A percentile compares a stretch with the other conserved stretches of the same genome.
Evolutionary conservation across 1,284 basidiomycete species (phyloP).

Genomic region (Trichosporon ovoides): DNA sequence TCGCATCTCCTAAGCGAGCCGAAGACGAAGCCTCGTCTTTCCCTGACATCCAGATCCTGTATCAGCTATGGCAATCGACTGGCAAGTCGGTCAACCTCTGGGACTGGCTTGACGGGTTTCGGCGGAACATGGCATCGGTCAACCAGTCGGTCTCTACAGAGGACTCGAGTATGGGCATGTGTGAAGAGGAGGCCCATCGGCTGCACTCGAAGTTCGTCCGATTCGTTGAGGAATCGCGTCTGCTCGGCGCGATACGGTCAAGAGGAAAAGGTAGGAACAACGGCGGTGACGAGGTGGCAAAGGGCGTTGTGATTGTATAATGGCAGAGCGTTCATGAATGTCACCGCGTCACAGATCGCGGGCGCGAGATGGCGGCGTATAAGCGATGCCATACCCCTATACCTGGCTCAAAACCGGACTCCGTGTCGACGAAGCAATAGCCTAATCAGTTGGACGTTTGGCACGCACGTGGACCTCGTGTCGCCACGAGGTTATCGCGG

Average conservation of each 20-base stretch:
- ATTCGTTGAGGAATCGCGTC: conserved; percentile 41
- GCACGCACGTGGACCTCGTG: too few relatives aligned
- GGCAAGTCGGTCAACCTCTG: conserved; percentile 41
- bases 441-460: too few relatives aligned
- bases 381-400: too few relatives aligned
- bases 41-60: conserved; percentile 31
- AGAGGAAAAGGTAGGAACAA: conserved; percentile 26
- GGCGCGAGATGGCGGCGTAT: too few relatives aligned
- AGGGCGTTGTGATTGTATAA: conserved; percentile 32
- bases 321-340: too few relatives aligned
- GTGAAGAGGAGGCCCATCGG: conserved; percentile 14
- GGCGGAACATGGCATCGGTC: conserved; percentile 9
- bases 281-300: conserved; percentile 39
- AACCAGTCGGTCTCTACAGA: background rate
- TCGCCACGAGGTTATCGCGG: too few relatives aligned
- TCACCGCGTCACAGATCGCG: too few relatives aligned
- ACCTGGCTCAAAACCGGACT: too few relatives aligned
- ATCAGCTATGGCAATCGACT: conserved; percentile 32
- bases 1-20: too few relatives aligned
- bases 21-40: conserved; percentile 5
- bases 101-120: conserved; percentile 43
- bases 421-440: too few relatives aligned
- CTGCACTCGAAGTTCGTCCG: conserved; percentile 38
- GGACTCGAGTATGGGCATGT: too few relatives aligned
- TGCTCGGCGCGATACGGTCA: conserved; percentile 38